Conservation (phyloP, 2,329 filamentous ascomycete species). For the Falciphora oryzae region DNA sequence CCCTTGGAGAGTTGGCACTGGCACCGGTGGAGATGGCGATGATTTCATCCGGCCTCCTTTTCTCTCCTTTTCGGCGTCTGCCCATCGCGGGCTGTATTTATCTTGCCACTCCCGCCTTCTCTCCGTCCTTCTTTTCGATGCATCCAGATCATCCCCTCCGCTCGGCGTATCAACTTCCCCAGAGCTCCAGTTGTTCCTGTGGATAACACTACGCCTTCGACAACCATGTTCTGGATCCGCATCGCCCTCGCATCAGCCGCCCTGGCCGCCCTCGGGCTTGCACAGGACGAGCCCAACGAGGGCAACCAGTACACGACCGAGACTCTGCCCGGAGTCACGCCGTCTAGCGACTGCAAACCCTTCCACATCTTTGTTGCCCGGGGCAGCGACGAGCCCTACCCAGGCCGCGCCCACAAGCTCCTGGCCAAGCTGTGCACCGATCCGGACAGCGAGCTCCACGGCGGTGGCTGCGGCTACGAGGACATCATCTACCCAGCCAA, state of each 20-base stretch:
- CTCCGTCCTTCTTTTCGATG: background rate
- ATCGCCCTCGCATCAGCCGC: background rate
- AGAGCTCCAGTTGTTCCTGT: too few species aligned
- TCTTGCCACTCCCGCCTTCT: background rate
- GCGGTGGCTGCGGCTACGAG: slow-evolving; percentile 14
- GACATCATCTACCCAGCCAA: slow-evolving; percentile 24
- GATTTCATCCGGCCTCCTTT: background rate
- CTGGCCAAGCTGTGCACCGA: slow-evolving; percentile 23
- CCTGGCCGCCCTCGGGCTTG: background rate
- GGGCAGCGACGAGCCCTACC: slow-evolving; percentile 30
- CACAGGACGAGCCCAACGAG: background rate
- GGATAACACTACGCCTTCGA: background rate
- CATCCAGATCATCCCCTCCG: background rate
- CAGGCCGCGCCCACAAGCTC: slow-evolving; percentile 26
- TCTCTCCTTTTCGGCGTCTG: background rate
- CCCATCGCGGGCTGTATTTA: background rate
- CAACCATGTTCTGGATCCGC: background rate
- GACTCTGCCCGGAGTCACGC: background rate
- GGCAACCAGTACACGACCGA: background rate
- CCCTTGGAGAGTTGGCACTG: background rate
- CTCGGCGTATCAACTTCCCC: background rate
- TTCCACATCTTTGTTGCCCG: slow-evolving; percentile 12
- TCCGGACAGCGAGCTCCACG: background rate
- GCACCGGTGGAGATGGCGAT: background rate
- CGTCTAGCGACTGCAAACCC: background rate